Percentiles rank a stretch among this genome's conserved stretches.
phyloP scores from a whole-genome alignment of 352 stramenopile species.

The Ophiocytium majus region DNA sequence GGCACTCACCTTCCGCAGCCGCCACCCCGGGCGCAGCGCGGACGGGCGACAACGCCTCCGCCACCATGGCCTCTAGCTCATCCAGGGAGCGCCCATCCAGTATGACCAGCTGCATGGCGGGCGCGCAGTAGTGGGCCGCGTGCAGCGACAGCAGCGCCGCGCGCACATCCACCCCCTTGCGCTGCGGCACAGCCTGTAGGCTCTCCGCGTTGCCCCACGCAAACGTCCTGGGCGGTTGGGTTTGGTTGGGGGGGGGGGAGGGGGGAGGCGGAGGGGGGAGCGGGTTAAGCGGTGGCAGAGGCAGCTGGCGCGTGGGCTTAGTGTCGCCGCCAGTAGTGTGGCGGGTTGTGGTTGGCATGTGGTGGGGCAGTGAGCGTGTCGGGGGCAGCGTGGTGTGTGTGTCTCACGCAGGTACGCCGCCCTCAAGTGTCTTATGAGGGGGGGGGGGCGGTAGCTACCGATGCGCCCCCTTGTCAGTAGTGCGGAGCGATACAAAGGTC shows the following conservation, averaged over 20 bases:
- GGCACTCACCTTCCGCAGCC: neutral
- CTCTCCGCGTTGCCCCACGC: slow-evolving; percentile 70
- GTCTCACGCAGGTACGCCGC: too few relatives aligned
- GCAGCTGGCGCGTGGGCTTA: neutral
- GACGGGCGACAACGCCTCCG: slow-evolving; percentile 29
- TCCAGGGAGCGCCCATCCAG: slow-evolving; percentile 33
- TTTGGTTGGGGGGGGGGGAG: too few relatives aligned
- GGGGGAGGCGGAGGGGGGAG: too few relatives aligned
- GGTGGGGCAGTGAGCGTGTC: neutral
- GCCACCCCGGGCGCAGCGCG: neutral
- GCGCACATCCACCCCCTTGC: slow-evolving; percentile 41
- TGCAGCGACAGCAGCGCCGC: slow-evolving; percentile 46
- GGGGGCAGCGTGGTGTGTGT: too few relatives aligned
- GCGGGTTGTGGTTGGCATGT: neutral
- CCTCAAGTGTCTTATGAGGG: too few relatives aligned
- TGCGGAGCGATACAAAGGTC: too few relatives aligned
- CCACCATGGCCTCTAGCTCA: slow-evolving; percentile 47
- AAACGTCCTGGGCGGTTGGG: too few relatives aligned
- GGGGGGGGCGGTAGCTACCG: too few relatives aligned
- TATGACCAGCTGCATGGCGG: slow-evolving; percentile 52
- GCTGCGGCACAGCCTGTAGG: slow-evolving; percentile 34
- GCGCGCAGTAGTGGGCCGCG: slow-evolving; percentile 42
- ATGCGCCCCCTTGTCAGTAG: too few relatives aligned
- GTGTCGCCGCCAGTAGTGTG: neutral
- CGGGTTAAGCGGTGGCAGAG: too few relatives aligned